These are phyloP conservation scores for Aureobasidium sp. DNA, from an alignment of 2,329 filamentous ascomycete species.

Conservation along the genomic window DNA sequence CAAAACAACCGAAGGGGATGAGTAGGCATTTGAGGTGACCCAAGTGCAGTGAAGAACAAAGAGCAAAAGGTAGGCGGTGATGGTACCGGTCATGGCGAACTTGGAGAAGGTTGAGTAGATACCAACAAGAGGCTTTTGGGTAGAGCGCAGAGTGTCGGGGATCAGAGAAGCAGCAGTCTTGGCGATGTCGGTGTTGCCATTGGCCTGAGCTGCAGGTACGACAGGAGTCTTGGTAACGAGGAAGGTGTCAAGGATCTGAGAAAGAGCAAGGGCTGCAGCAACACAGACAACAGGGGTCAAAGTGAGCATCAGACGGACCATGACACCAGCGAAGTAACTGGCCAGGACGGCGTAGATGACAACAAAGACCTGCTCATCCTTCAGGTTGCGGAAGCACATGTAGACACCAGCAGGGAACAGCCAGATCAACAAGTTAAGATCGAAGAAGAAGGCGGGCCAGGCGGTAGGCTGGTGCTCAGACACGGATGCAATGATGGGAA, in stretches of 20 bases:
- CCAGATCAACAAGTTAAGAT: constrained; percentile 97
- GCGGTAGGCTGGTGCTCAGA: constrained; percentile 98
- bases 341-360: constrained; percentile 95
- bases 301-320: constrained; percentile 98
- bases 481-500: constrained; percentile 98
- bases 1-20: constrained; percentile 91
- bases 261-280: constrained; percentile 79
- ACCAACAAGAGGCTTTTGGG: constrained; percentile 65
- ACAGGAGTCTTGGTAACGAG: constrained; percentile 57
- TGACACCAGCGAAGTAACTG: constrained; percentile 97
- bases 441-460: constrained; percentile 99
- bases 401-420: constrained; percentile 98
- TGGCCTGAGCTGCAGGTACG: constrained; percentile 33
- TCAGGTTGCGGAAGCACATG: constrained; percentile 89
- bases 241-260: constrained; percentile 82
- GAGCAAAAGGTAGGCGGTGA: constrained; percentile 74
- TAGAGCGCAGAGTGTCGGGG: constrained; percentile 56
- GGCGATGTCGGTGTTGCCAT: constrained; percentile 33
- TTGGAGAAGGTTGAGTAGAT: constrained; percentile 79
- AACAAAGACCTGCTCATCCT: constrained; percentile 95
- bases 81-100: constrained; percentile 60
- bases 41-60: constrained; percentile 98
- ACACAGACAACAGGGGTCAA: constrained; percentile 95
- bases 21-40: constrained; percentile 99
- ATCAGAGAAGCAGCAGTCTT: constrained; percentile 49